Percentiles rank a stretch among this genome's conserved stretches.
These are phyloP conservation scores for Fremontodendron californicum DNA, from an alignment of 345 rosid species.

Conservation along the genomic window DNA sequence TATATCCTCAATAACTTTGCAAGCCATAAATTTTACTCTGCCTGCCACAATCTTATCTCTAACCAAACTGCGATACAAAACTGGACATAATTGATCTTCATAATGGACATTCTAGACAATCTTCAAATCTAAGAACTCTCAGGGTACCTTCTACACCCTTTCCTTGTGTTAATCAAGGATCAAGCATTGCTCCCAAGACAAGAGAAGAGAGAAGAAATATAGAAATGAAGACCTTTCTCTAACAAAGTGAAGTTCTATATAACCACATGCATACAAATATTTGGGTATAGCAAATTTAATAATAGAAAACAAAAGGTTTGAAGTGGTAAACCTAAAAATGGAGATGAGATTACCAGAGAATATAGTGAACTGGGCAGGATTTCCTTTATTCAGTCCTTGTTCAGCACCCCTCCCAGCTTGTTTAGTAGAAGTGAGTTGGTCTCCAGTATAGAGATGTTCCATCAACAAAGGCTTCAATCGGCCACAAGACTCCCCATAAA, in stretches of 20 bases:
- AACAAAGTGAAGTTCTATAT: neutral
- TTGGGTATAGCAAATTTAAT: neutral
- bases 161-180: neutral
- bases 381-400: slow-evolving; percentile 41
- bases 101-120: neutral
- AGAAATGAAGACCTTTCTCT: neutral
- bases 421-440: slow-evolving; percentile 30
- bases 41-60: neutral
- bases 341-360: slow-evolving; percentile 25
- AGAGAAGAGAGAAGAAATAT: neutral
- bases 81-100: neutral
- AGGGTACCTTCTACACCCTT: neutral
- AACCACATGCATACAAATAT: neutral
- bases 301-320: neutral
- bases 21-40: neutral
- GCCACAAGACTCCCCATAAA: slow-evolving; percentile 42
- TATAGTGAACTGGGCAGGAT: too few relatives aligned
- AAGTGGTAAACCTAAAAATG: neutral
- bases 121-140: neutral
- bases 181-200: neutral
- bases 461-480: slow-evolving; percentile 39
- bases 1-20: neutral
- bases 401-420: slow-evolving; percentile 27
- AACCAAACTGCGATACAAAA: neutral
- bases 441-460: slow-evolving; percentile 29